Percentiles rank a stretch among this genome's conserved stretches.
These are phyloP conservation scores for Nannochloropsis granulata DNA, from an alignment of 108 stramenopile genomes.

Conservation along the genomic window DNA sequence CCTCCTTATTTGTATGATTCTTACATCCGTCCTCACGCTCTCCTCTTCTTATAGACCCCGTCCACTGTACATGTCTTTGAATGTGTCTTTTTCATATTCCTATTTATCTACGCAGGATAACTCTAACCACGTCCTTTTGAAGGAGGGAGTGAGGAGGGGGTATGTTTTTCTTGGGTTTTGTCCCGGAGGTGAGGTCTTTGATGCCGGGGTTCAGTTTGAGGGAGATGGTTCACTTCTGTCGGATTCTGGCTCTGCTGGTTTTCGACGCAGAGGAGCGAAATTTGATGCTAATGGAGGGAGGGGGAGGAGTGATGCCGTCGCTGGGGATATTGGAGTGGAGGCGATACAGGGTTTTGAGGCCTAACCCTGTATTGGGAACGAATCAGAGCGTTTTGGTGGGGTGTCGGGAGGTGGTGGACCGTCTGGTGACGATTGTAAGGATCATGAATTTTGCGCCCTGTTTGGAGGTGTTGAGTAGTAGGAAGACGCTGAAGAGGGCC, in stretches of 20 bases:
- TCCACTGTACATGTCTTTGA: too few species aligned
- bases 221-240: slow-evolving; percentile 64
- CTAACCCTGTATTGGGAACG: slow-evolving; percentile 44
- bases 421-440: slow-evolving; percentile 49
- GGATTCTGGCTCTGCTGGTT: slow-evolving; percentile 58
- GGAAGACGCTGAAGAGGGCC: neutral
- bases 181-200: slow-evolving; percentile 49
- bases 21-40: too few species aligned
- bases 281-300: neutral
- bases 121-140: too few species aligned
- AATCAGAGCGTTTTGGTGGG: slow-evolving; percentile 60
- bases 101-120: too few species aligned
- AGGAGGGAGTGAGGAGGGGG: neutral
- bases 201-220: slow-evolving; percentile 49
- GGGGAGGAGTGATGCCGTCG: slow-evolving; percentile 45
- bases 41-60: too few species aligned
- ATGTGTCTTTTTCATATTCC: too few species aligned
- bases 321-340: slow-evolving; percentile 58
- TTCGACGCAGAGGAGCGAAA: slow-evolving; percentile 77
- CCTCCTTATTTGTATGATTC: too few species aligned
- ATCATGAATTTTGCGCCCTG: slow-evolving; percentile 59
- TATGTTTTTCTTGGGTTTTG: slow-evolving; percentile 49
- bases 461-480: slow-evolving; percentile 31
- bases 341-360: slow-evolving; percentile 49
- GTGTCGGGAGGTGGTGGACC: slow-evolving; percentile 39